Conservation (phyloP, 441 rosid species). For the Gossypium lobatum region DNA sequence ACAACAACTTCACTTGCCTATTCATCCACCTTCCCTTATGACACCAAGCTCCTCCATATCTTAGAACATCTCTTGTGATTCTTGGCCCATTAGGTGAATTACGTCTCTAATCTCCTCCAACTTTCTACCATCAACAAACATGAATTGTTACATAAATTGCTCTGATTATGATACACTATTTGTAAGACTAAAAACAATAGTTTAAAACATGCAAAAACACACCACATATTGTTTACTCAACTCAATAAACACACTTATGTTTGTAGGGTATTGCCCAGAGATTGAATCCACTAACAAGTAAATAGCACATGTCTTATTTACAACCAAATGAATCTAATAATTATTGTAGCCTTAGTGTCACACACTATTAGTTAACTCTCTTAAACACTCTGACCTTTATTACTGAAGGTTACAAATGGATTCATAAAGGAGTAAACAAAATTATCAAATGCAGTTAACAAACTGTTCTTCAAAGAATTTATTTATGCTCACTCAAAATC, state of each 20-base stretch:
- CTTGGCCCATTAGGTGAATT: background rate
- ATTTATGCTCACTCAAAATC: no score
- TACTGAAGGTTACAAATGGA: background rate
- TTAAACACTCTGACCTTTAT: background rate
- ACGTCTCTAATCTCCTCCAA: background rate
- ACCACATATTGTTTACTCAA: background rate
- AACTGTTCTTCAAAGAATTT: no score
- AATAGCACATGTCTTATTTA: no score
- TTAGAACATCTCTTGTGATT: background rate
- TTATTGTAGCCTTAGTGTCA: no score
- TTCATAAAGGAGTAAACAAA: background rate
- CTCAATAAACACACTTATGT: no score
- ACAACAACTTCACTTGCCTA: background rate
- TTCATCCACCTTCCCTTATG: background rate
- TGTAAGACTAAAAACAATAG: background rate
- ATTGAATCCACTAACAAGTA: no score
- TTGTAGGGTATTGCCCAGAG: no score
- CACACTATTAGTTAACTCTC: no score
- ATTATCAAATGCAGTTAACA: background rate
- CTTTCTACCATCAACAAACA: background rate
- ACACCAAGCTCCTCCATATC: background rate
- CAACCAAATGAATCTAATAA: no score
- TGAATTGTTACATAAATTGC: background rate
- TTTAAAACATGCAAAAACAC: background rate
- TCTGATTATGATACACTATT: background rate